Conservation (phyloP, 1,284 basidiomycete genomes). For the Sporisorium sorghi region DNA sequence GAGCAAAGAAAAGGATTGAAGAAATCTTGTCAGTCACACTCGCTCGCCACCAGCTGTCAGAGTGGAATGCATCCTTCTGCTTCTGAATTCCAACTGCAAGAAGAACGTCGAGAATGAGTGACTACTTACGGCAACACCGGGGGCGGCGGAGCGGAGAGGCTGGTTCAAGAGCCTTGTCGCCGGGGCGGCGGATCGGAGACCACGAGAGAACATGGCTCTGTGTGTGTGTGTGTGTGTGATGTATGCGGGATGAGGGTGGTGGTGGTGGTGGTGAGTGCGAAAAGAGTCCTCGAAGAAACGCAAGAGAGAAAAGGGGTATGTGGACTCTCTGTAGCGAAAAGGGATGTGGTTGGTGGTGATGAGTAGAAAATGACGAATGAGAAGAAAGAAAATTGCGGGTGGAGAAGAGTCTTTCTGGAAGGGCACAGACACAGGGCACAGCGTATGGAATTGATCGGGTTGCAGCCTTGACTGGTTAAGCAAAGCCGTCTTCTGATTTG, state of each 20-base stretch:
- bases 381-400: slow-evolving; percentile 32
- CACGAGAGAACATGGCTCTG: slow-evolving; percentile 56
- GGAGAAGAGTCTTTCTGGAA: slow-evolving; percentile 31
- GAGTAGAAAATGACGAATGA: slow-evolving; percentile 16
- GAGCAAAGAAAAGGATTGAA: not conserved
- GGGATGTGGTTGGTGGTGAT: slow-evolving; percentile 5
- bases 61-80: no score
- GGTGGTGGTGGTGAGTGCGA: slow-evolving; percentile 11
- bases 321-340: slow-evolving; percentile 2
- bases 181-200: slow-evolving; percentile 56
- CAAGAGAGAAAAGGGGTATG: slow-evolving; percentile 11
- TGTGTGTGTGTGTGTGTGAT: slow-evolving; percentile 7
- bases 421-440: not conserved
- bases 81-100: no score
- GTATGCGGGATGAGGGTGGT: no score
- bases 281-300: not conserved
- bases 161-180: slow-evolving; percentile 59
- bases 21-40: slow-evolving; percentile 11
- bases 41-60: slow-evolving; percentile 1
- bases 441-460: not conserved
- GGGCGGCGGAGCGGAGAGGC: slow-evolving; percentile 56
- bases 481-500: not conserved
- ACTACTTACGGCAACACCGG: slow-evolving; percentile 57
- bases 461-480: not conserved
- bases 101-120: no score